Evolutionary conservation across 768 basidiomycete species (phyloP).

Genomic region (Lepiota brunneoincarnata): DNA sequence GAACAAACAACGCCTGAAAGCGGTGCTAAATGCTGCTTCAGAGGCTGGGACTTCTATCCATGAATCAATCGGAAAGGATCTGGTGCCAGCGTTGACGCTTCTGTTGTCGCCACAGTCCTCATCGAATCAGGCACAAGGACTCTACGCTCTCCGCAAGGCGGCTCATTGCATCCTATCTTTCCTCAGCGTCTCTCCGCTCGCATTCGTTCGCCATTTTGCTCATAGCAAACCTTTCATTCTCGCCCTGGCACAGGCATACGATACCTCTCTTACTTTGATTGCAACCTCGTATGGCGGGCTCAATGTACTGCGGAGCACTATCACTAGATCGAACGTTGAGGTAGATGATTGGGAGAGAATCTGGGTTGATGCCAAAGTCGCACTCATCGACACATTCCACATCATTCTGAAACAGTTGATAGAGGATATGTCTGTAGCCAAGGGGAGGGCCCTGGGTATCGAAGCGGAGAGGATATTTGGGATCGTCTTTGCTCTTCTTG

Average conservation of each 20-base stretch:
- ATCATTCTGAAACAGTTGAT: constrained; percentile 49
- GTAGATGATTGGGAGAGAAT: constrained; percentile 68
- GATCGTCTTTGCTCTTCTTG: constrained; percentile 56
- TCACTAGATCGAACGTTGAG: constrained; percentile 22
- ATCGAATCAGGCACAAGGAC: constrained; percentile 35
- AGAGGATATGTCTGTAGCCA: constrained; percentile 41
- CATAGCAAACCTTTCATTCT: constrained; percentile 50
- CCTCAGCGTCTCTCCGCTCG: constrained; percentile 42
- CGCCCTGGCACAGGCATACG: constrained; percentile 59
- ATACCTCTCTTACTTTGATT: constrained; percentile 50
- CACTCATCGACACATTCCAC: constrained; percentile 69
- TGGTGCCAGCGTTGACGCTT: constrained; percentile 55
- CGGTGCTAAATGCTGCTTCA: constrained; percentile 40
- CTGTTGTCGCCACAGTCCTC: constrained; percentile 39
- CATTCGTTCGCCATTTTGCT: constrained; percentile 50
- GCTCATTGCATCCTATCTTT: constrained; percentile 55
- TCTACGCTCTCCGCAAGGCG: constrained; percentile 66
- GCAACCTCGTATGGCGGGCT: constrained; percentile 63
- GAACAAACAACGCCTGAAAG: constrained; percentile 34
- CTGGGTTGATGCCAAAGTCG: constrained; percentile 73
- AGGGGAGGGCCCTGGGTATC: constrained; percentile 38
- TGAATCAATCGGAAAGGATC: constrained; percentile 35
- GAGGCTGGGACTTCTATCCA: constrained; percentile 29
- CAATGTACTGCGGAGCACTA: constrained; percentile 24
- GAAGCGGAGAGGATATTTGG: constrained; percentile 56